Base-by-base conservation (phyloP, 148 eudicot species). In the Rhododendron molle region DNA sequence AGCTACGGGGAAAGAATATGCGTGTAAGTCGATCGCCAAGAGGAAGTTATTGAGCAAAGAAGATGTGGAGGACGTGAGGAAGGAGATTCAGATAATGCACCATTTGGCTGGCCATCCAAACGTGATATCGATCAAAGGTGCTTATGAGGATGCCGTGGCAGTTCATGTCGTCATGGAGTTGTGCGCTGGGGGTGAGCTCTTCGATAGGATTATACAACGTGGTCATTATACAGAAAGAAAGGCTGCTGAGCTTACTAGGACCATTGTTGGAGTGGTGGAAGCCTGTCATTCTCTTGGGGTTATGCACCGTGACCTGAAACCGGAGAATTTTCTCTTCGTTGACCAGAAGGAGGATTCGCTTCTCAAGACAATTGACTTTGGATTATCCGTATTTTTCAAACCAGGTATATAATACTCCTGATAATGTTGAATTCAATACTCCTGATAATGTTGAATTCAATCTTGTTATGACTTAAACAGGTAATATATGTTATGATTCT, bases 11-110 rank as follows among this genome's bases (percentile, higher is more conserved):
- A 91, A 89, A 67, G 88, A 92, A 83, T 91, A 46, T 83, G 94
- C 93, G 6, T 92, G 94, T 86, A 92, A 92, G 85, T 92, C 94
- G 4, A 91, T 92, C 34, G 93, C 93, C 0, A 91, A 92, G 78
- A 87, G 94, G 88, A 92, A 92, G 81, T 85, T 92, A 49, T 73
- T 92, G 81, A 88, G 91, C 1, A 89, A 88, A 62, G 94, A 92
- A 58, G 94, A 92, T 82, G 93, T 91, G 85, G 94, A 92, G 85
- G 94, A 92, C 79, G 94, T 92, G 65, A 91, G 94, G 87, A 91
- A 92, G 84, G 94, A 92, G 76, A 88, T 92, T 86, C 94, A 92
- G 91, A 92, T 92, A 91, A 92, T 92, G 94, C 93, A 92, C 88
- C 94, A 92, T 69, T 89, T 92, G 81, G 89, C 94, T 0, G 94